phyloP scores from a whole-genome alignment of 768 basidiomycete genomes.

The Peribolospora baueri region DNA sequence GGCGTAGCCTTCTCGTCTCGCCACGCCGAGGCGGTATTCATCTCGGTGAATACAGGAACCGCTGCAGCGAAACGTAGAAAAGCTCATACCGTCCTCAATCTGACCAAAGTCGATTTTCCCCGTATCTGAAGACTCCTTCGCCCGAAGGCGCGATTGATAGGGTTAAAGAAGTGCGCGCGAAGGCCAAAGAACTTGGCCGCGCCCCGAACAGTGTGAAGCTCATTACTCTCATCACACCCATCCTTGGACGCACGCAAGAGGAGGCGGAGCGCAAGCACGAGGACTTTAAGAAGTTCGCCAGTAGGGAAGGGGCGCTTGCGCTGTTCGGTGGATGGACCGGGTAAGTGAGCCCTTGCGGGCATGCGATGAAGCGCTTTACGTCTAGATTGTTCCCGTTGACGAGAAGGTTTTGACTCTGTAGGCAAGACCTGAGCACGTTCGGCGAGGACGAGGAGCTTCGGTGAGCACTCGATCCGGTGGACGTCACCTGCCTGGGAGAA shows the following conservation, averaged over 20 bases:
- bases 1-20: neutral
- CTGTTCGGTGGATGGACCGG: neutral
- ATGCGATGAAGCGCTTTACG: too few relatives aligned
- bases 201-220: slow-evolving; percentile 1
- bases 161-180: neutral
- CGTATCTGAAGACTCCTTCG: too few relatives aligned
- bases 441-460: neutral
- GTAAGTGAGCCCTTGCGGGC: too few relatives aligned
- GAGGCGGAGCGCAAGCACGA: neutral
- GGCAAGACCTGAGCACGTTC: neutral
- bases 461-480: neutral
- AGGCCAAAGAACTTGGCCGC: neutral
- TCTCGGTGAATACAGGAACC: neutral
- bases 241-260: slow-evolving; percentile 1
- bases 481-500: too few relatives aligned
- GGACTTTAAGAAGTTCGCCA: neutral
- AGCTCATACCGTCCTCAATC: too few relatives aligned
- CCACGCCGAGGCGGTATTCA: slow-evolving; percentile 2
- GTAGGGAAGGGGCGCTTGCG: neutral
- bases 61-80: too few relatives aligned
- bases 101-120: too few relatives aligned
- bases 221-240: neutral
- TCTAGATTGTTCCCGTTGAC: neutral
- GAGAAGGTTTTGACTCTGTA: neutral
- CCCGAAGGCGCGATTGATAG: neutral